These are phyloP conservation scores for Acacia acuminata DNA, from an alignment of 306 rosid genomes.

Conservation along the genomic window DNA sequence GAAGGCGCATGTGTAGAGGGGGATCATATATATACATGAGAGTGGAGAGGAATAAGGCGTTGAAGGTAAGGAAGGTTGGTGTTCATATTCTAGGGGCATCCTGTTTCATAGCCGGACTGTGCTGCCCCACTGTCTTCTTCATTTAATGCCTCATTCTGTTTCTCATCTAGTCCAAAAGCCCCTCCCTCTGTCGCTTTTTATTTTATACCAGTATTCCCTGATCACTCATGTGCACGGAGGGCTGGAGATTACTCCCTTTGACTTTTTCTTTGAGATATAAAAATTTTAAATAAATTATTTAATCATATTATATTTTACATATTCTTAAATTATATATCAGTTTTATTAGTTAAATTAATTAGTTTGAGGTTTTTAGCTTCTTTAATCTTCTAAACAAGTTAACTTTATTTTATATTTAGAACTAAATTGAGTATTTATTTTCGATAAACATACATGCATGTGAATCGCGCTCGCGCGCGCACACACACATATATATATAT, in stretches of 20 bases:
- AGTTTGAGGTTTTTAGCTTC: no score
- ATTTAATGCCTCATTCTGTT: background rate
- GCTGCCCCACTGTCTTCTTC: background rate
- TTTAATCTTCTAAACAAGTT: no score
- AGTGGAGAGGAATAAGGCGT: background rate
- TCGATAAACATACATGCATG: background rate
- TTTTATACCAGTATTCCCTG: background rate
- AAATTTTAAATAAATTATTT: no score
- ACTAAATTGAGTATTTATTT: no score
- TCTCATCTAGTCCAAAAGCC: background rate
- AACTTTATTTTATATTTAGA: no score
- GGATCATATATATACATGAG: background rate
- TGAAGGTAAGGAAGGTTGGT: background rate
- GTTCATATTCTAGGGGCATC: background rate
- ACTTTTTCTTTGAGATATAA: no score
- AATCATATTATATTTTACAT: no score
- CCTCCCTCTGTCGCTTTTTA: background rate
- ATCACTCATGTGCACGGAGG: background rate
- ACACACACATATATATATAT: no score
- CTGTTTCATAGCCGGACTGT: background rate
- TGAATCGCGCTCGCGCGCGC: background rate
- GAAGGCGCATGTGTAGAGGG: background rate
- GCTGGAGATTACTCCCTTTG: background rate
- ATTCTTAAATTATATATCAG: no score
- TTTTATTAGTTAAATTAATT: no score